These are phyloP conservation scores for Rhynchosporium graminicola DNA, from an alignment of 2,329 filamentous ascomycete genomes.

Conservation along the genomic window DNA sequence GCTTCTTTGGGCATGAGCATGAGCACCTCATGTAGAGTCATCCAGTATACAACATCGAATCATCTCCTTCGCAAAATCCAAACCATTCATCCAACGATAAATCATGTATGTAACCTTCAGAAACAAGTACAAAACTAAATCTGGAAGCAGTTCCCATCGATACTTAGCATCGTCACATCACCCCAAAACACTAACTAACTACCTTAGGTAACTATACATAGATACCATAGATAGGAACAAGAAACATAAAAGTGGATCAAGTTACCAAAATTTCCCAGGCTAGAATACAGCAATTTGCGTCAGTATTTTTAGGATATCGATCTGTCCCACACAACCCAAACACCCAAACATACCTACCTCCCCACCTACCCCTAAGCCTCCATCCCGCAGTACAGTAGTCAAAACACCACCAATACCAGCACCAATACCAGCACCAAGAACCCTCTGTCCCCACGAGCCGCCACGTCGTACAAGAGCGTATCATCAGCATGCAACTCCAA, in stretches of 20 bases:
- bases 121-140: too few relatives aligned
- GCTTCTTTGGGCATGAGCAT: background rate
- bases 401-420: background rate
- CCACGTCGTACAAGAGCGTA: too few relatives aligned
- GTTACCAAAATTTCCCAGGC: constrained; percentile 10
- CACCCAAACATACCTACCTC: background rate
- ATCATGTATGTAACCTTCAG: too few relatives aligned
- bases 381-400: background rate
- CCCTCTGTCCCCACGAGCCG: too few relatives aligned
- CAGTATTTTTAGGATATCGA: background rate
- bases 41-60: background rate
- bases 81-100: background rate
- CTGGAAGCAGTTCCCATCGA: too few relatives aligned
- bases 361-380: background rate
- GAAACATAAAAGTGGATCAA: background rate
- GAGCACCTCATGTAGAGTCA: background rate
- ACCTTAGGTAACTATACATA: background rate
- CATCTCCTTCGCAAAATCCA: background rate
- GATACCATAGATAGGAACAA: background rate
- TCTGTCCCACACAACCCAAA: background rate
- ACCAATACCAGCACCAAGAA: background rate
- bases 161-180: too few relatives aligned
- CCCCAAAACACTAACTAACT: too few relatives aligned
- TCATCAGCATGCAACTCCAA: too few relatives aligned
- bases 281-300: constrained; percentile 2